These are phyloP conservation scores for Actinidia polygama DNA, from an alignment of 179 eudicot genomes.

Conservation along the genomic window DNA sequence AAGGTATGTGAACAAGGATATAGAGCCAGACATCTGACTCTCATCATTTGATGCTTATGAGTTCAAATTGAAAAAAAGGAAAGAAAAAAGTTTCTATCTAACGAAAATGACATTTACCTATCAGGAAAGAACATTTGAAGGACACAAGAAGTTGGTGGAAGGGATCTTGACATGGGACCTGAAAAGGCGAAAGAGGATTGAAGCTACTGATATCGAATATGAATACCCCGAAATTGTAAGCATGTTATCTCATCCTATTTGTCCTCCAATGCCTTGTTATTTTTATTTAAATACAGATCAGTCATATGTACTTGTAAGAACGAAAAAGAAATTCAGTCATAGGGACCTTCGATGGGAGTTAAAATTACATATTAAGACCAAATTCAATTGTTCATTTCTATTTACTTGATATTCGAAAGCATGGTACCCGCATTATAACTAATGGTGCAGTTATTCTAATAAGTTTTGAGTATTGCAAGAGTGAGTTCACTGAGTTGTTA, in stretches of 20 bases:
- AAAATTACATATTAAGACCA: not conserved
- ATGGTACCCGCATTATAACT: not conserved
- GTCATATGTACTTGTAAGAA: too few species aligned
- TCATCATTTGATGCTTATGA: not conserved
- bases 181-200: constrained; percentile 66
- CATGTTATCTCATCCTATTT: not conserved
- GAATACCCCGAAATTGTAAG: constrained; percentile 81
- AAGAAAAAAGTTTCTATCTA: not conserved
- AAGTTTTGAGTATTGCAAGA: not conserved
- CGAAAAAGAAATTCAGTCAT: not conserved
- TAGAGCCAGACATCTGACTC: not conserved
- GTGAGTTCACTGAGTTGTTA: not conserved
- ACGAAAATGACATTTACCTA: not conserved
- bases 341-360: not conserved
- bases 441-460: not conserved
- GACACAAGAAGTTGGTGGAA: constrained; percentile 68
- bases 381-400: not conserved
- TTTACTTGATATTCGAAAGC: not conserved
- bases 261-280: not conserved
- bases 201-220: constrained; percentile 87
- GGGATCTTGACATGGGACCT: constrained; percentile 67
- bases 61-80: not conserved
- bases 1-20: constrained; percentile 50
- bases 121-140: constrained; percentile 76
- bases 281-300: not conserved